A percentile compares a stretch with the other conserved stretches of the same genome.
Conservation (phyloP, 257 asterid genomes). For the Fraxinus anomala region DNA sequence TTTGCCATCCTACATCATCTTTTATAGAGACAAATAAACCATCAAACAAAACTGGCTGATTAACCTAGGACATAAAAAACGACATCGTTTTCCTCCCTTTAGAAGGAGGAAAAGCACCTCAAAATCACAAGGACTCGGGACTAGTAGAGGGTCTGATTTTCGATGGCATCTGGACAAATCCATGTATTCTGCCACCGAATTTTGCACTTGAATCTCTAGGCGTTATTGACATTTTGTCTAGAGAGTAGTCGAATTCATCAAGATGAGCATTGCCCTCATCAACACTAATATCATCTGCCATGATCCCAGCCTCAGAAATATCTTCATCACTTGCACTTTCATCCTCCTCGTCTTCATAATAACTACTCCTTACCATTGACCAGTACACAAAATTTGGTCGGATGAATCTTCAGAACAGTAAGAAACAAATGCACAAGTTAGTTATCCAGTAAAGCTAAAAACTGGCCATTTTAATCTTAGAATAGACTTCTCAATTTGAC, state of each 20-base stretch:
- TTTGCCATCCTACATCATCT: not conserved
- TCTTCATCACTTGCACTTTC: slow-evolving; percentile 72
- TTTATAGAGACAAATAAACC: not conserved
- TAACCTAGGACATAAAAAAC: not conserved
- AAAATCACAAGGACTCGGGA: slow-evolving; percentile 70
- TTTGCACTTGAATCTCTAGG: slow-evolving; percentile 50
- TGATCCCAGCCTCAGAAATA: slow-evolving; percentile 40
- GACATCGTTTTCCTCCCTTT: not conserved
- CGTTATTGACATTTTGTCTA: slow-evolving; percentile 83
- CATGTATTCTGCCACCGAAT: slow-evolving; percentile 54
- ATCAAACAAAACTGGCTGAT: not conserved
- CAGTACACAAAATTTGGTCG: slow-evolving; percentile 80
- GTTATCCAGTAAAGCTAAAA: not conserved
- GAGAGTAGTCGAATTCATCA: slow-evolving; percentile 51
- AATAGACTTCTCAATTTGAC: not conserved
- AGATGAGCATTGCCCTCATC: slow-evolving; percentile 42
- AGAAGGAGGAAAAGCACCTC: not conserved
- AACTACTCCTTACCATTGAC: slow-evolving; percentile 80
- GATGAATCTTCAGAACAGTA: slow-evolving; percentile 52
- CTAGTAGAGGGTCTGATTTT: slow-evolving; percentile 76
- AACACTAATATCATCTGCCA: slow-evolving; percentile 41
- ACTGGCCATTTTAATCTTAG: not conserved
- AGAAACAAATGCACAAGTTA: not conserved
- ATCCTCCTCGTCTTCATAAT: slow-evolving; percentile 49
- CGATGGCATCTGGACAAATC: slow-evolving; percentile 71